Base-by-base conservation (phyloP, 768 basidiomycete genomes). In the Tylopilus balloui region DNA sequence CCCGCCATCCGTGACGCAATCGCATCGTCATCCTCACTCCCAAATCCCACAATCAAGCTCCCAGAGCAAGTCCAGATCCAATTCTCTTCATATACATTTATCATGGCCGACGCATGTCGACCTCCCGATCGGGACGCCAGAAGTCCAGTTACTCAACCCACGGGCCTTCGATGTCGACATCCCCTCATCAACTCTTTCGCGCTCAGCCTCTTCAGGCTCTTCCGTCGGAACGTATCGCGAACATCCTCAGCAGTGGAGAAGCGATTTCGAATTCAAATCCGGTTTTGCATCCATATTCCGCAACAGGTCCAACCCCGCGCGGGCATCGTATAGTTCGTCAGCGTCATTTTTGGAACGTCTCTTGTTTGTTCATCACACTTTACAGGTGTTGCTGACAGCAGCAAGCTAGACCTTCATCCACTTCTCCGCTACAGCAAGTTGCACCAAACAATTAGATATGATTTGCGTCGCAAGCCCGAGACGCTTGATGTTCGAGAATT, bases 401-500 rank as follows among this genome's bases (percentile, higher is more conserved):
- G 62, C 37, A 62, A 53, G 38, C 41, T 68, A 31, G 38, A 51
- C 4, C 53, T 69, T 3, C 65, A 63, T 42, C 53, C 61, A 4
- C 53, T 40, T 27, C 54, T 67, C 9, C 52, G 48, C 34, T 51
- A 65, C n/a, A 67, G 48, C 50, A 57, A 50, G 40, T 47, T 58
- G 1, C 54, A 66, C 15, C 70, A 76, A 0, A 68, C 76, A 3
- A 63, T 81, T 23, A 63, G 68, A 45, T 73, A 73, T 57, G 81
- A 86, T 62, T 61, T 86, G 14, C 79, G 81, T 11, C 57, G 57
- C 1, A 61, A 71, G 19, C 71, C 74, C 3, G 51, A 59, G 19
- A 58, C 66, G 21, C 56, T 81, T 36, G 52, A 69, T 15, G 78
- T 84, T 60, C 73, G 72, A 46, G 73, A 64, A n/a, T 63, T 83